Conservation (phyloP, 192 early-diverging fungal species). For the Linderina pennispora region DNA sequence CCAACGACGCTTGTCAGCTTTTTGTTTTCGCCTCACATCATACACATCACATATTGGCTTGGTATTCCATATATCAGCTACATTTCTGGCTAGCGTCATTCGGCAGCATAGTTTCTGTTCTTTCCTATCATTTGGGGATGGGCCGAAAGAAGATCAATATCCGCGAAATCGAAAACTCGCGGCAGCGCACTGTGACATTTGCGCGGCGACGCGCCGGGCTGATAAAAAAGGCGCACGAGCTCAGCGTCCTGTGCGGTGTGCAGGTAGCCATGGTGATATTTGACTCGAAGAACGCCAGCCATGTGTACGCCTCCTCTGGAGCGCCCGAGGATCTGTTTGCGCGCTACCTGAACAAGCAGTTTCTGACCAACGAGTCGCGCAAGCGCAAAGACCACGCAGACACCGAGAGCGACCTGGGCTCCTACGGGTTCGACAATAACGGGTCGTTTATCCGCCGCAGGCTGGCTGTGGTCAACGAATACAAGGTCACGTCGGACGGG, state of each 20-base stretch:
- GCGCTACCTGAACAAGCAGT: constrained; percentile 47
- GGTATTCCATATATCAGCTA: too few relatives aligned
- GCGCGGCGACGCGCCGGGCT: constrained; percentile 44
- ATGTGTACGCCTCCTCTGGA: constrained; percentile 43
- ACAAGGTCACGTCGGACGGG: constrained; percentile 32
- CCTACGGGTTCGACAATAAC: constrained; percentile 33
- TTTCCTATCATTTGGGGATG: constrained; percentile 22
- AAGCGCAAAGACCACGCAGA: constrained; percentile 33
- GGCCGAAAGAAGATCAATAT: constrained; percentile 51
- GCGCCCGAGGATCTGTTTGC: constrained; percentile 34
- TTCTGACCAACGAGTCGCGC: constrained; percentile 46
- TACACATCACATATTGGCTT: too few relatives aligned
- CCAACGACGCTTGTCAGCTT: too few relatives aligned
- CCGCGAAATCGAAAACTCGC: constrained; percentile 44
- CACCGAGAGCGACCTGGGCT: constrained; percentile 5
- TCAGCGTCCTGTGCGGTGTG: constrained; percentile 46
- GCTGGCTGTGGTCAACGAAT: constrained; percentile 48
- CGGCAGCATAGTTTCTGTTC: too few relatives aligned
- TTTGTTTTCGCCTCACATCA: too few relatives aligned
- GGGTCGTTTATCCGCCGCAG: constrained; percentile 36
- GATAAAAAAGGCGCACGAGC: constrained; percentile 50
- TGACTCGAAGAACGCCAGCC: constrained; percentile 47
- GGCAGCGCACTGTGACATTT: constrained; percentile 46
- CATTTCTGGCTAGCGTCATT: too few relatives aligned
- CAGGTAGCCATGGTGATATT: constrained; percentile 46